Evolutionary conservation across 164 flowering plant species (phyloP), one percentile per base, ranked within the genome.

Genomic region (Stephania cephalantha): DNA sequence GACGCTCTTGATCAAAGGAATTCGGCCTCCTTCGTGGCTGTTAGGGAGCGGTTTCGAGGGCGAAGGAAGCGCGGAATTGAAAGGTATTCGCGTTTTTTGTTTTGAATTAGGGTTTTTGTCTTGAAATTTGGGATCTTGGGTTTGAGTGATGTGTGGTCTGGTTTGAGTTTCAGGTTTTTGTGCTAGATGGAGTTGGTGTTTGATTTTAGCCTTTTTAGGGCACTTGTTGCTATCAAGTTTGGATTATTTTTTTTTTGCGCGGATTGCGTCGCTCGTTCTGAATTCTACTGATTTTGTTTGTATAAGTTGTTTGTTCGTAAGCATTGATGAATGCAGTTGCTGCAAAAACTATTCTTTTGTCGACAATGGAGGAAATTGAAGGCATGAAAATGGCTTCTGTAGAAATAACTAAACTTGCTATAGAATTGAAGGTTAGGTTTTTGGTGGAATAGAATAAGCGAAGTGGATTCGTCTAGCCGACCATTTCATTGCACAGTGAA

Each of bases 21-120:
- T 92, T 55, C 75, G 73, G 20, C 98, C 96, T 78, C 99, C 99
- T 52, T 71, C 92, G 2, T 95, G 97, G 94, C 88, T 93, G 64
- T 76, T 68, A 74, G 75, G 42, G 66, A 68, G 84, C 69, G 78
- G 75, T 44, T 71, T 71, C 22, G 78, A 69, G 1, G 46, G n/a
- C 81, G 13, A 35, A 35, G 75, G 74, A 9, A 70, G 78, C 65
- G 72, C 81, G 6, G 78, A 80, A 75, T 78, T 82, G 68, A 45
- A 69, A 61, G 92, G 94, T 89, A 79, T 18, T 52, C 7, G 22
- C 11, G 7, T 9, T 50, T 4, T 50, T 50, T 50, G 11, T 9
- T 15, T 15, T 29, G 15, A 15, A 10, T 69, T 69, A 69, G 72
- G 68, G 68, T 50, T 69, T 73, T 18, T 69, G 3, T 29, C 35